These are phyloP conservation scores for Penicillium salamii DNA, from an alignment of 495 filamentous ascomycete species.

Conservation along the genomic window DNA sequence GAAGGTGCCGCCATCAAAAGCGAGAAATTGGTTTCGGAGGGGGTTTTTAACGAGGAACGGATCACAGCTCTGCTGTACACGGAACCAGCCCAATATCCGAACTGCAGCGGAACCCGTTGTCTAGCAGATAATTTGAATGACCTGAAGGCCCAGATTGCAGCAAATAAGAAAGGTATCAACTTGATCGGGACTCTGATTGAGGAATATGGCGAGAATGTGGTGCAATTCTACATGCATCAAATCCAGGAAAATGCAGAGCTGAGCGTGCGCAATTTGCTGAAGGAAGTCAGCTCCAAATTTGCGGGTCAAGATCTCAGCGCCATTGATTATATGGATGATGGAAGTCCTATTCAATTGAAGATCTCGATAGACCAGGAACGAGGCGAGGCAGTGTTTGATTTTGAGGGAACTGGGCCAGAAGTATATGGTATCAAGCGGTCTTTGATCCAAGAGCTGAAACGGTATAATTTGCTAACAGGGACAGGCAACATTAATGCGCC, in stretches of 20 bases:
- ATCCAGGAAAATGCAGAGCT: slow-evolving; percentile 91
- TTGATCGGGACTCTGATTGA: slow-evolving; percentile 78
- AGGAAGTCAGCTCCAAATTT: slow-evolving; percentile 68
- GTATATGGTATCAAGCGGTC: slow-evolving; percentile 64
- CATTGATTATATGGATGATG: slow-evolving; percentile 91
- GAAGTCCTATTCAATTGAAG: slow-evolving; percentile 79
- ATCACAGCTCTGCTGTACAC: slow-evolving; percentile 78
- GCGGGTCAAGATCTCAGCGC: slow-evolving; percentile 74
- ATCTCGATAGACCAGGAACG: slow-evolving; percentile 77
- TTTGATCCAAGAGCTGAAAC: not conserved
- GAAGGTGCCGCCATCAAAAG: slow-evolving; percentile 89
- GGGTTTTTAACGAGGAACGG: slow-evolving; percentile 79
- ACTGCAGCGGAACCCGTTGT: slow-evolving; percentile 84
- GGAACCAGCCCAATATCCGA: slow-evolving; percentile 79
- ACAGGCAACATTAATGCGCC: slow-evolving; percentile 89
- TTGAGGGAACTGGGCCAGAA: slow-evolving; percentile 76
- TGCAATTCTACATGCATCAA: slow-evolving; percentile 87
- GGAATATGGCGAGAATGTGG: slow-evolving; percentile 86
- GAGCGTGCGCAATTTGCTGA: slow-evolving; percentile 76
- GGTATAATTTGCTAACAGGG: slow-evolving; percentile 1
- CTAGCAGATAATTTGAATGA: slow-evolving; percentile 92
- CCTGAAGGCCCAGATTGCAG: slow-evolving; percentile 89
- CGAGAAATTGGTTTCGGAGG: slow-evolving; percentile 91
- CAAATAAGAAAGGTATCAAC: slow-evolving; percentile 92
- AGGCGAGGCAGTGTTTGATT: slow-evolving; percentile 89